phyloP scores from a whole-genome alignment of 148 eudicot genomes.

The Vaccinium corymbosum region DNA sequence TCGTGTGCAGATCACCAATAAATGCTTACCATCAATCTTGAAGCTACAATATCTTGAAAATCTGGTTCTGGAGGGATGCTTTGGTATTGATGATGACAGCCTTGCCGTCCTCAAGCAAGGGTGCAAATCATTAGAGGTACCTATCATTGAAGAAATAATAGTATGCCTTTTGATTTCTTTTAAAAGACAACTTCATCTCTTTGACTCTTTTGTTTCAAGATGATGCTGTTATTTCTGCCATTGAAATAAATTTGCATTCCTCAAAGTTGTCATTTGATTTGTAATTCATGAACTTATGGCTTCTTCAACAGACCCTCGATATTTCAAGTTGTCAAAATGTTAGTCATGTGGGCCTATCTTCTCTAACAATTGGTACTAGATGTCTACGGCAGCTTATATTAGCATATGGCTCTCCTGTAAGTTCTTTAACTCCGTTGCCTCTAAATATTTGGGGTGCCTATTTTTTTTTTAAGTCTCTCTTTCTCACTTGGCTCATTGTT shows the following conservation, averaged over 20 bases:
- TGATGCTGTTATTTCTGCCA: not conserved
- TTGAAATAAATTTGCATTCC: not conserved
- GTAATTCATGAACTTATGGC: slow-evolving; percentile 11
- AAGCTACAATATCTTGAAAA: slow-evolving; percentile 69
- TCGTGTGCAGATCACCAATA: slow-evolving; percentile 63
- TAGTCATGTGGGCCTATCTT: slow-evolving; percentile 68
- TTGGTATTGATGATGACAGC: slow-evolving; percentile 76
- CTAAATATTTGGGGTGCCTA: not conserved
- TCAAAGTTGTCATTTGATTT: slow-evolving; percentile 3
- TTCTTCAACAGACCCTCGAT: slow-evolving; percentile 57
- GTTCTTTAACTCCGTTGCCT: slow-evolving; percentile 12
- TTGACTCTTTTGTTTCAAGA: not conserved
- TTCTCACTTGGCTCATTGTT: slow-evolving; percentile 10
- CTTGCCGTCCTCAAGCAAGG: slow-evolving; percentile 63
- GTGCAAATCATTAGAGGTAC: slow-evolving; percentile 77
- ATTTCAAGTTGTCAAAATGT: slow-evolving; percentile 80
- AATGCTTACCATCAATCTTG: slow-evolving; percentile 68
- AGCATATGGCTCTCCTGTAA: slow-evolving; percentile 77
- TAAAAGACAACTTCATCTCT: not conserved
- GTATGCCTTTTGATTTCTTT: not conserved
- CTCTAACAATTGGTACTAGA: slow-evolving; percentile 49
- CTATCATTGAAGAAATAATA: not conserved
- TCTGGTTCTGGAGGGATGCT: slow-evolving; percentile 84
- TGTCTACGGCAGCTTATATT: slow-evolving; percentile 58
- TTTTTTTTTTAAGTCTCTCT: not conserved